Conservation (phyloP, 2,329 filamentous ascomycete species). For the Claviceps digitariae region DNA sequence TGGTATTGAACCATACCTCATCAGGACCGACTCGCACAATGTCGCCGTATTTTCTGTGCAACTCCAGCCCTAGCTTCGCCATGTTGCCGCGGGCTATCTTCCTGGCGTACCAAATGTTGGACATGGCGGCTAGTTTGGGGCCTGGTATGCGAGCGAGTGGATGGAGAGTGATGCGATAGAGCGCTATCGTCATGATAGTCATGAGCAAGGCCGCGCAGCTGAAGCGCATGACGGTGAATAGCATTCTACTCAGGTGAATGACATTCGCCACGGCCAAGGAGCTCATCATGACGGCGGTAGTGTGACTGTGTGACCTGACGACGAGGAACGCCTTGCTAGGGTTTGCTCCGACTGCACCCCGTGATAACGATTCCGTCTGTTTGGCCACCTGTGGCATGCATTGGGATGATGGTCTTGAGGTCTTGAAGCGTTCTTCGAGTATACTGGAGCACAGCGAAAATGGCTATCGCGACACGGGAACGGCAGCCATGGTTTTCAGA, state of each 20-base stretch:
- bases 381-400: background rate
- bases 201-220: constrained; percentile 4
- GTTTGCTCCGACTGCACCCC: background rate
- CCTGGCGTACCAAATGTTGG: constrained; percentile 33
- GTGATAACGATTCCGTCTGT: background rate
- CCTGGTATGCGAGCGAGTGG: constrained; percentile 32
- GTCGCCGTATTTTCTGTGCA: constrained; percentile 35
- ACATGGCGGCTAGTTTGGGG: constrained; percentile 31
- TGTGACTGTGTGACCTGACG: background rate
- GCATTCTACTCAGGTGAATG: background rate
- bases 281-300: background rate
- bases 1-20: constrained; percentile 38
- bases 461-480: too few relatives aligned
- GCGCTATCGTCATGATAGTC: constrained; percentile 6
- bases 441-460: too few relatives aligned
- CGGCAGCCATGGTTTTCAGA: too few relatives aligned
- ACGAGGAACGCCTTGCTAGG: background rate
- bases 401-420: background rate
- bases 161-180: constrained; percentile 30
- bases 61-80: constrained; percentile 24
- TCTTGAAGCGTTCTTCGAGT: background rate
- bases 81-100: constrained; percentile 31
- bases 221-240: background rate
- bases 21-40: constrained; percentile 39
- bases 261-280: background rate